These are phyloP conservation scores for Trifolium dubium DNA, from an alignment of 306 rosid genomes.

Conservation along the genomic window DNA sequence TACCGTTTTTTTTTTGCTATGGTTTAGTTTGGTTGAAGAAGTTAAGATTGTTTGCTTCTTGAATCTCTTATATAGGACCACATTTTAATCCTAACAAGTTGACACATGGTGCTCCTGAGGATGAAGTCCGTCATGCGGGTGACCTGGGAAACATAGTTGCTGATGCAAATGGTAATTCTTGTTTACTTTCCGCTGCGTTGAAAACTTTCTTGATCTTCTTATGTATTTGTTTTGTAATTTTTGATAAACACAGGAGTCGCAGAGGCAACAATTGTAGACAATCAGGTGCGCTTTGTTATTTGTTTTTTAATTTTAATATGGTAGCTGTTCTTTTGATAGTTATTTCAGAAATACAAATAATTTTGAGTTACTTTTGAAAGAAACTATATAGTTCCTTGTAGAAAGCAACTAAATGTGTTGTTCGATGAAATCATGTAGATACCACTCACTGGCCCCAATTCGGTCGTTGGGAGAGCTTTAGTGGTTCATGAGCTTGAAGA, in stretches of 20 bases:
- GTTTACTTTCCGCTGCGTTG: slow-evolving; percentile 13
- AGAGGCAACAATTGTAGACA: slow-evolving; percentile 75
- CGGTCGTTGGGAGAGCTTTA: slow-evolving; percentile 84
- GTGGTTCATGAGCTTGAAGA: slow-evolving; percentile 90
- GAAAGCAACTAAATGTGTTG: slow-evolving; percentile 19
- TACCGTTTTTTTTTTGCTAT: background rate
- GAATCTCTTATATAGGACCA: slow-evolving; percentile 60
- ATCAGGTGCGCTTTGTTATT: slow-evolving; percentile 56
- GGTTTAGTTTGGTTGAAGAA: slow-evolving; percentile 12
- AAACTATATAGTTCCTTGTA: slow-evolving; percentile 4
- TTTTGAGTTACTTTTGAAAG: background rate
- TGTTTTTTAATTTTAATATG: background rate
- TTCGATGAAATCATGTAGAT: slow-evolving; percentile 54
- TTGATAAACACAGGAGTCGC: slow-evolving; percentile 63
- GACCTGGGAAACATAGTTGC: slow-evolving; percentile 99
- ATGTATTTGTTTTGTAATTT: slow-evolving; percentile 20
- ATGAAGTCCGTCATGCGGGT: slow-evolving; percentile 97
- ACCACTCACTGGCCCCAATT: slow-evolving; percentile 71
- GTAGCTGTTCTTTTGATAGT: background rate
- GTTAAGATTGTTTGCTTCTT: slow-evolving; percentile 30
- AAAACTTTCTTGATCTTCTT: slow-evolving; percentile 11
- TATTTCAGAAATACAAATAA: too few species aligned
- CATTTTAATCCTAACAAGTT: slow-evolving; percentile 75
- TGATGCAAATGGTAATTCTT: slow-evolving; percentile 63
- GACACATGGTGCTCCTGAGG: slow-evolving; percentile 96